A percentile compares a stretch with the other conserved stretches of the same genome.
Conservation (phyloP, 1,139 yeast species). For the Candida mesenterica region DNA sequence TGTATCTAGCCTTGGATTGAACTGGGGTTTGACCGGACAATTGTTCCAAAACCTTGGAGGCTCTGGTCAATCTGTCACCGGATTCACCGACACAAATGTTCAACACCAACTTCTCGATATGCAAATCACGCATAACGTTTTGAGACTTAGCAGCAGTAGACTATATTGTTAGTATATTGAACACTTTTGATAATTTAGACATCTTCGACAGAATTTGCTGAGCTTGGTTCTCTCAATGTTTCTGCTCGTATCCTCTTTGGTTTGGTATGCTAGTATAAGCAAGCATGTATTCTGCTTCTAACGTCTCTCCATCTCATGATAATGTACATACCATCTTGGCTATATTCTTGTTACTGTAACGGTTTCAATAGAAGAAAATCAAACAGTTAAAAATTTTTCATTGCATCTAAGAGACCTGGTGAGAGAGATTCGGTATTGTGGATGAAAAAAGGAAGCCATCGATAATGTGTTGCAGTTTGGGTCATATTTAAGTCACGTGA, state of each 20-base stretch:
- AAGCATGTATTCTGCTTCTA: too few relatives aligned
- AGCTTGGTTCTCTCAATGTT: too few relatives aligned
- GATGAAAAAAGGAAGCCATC: too few relatives aligned
- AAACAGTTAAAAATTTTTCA: slow-evolving; percentile 11
- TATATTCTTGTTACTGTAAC: slow-evolving; percentile 14
- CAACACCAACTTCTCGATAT: slow-evolving; percentile 98
- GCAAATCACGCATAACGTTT: slow-evolving; percentile 94
- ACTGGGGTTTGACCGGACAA: slow-evolving; percentile 99
- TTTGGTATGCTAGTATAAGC: too few relatives aligned
- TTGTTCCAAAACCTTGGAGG: slow-evolving; percentile 99
- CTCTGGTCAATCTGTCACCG: slow-evolving; percentile 99
- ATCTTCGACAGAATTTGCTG: background rate
- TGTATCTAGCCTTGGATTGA: slow-evolving; percentile 99
- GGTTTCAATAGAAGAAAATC: slow-evolving; percentile 8
- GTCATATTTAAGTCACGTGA: too few relatives aligned
- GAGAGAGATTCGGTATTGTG: too few relatives aligned
- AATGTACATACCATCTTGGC: slow-evolving; percentile 19
- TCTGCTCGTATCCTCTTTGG: too few relatives aligned
- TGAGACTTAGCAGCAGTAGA: slow-evolving; percentile 37
- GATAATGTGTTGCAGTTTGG: too few relatives aligned
- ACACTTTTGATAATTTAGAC: background rate
- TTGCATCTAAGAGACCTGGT: background rate
- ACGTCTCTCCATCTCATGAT: background rate
- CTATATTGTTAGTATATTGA: slow-evolving; percentile 15
- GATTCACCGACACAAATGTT: slow-evolving; percentile 99